These are phyloP conservation scores for Elsinoe australis DNA, from an alignment of 2,329 filamentous ascomycete genomes.

Conservation along the genomic window DNA sequence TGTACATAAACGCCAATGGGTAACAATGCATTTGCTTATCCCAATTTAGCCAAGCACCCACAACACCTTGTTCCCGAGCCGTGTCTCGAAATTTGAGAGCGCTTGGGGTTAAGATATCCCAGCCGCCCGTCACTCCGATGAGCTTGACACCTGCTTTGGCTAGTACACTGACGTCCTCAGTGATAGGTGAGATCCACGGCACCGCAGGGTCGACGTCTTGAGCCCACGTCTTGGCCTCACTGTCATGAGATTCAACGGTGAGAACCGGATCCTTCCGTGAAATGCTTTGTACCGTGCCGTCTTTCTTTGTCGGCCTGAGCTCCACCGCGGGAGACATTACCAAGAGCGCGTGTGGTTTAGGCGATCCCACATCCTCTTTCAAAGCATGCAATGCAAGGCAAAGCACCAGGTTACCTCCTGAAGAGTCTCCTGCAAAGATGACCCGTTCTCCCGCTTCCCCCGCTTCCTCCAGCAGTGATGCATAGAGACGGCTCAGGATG, in stretches of 20 bases:
- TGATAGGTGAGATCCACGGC: conserved; percentile 43
- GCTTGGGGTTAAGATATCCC: conserved; percentile 49
- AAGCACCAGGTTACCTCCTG: conserved; percentile 48
- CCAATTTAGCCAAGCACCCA: conserved; percentile 52
- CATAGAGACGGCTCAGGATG: conserved; percentile 41
- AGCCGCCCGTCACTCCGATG: conserved; percentile 46
- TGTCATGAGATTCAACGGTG: conserved; percentile 35
- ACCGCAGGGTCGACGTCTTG: conserved; percentile 38
- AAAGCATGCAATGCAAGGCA: conserved; percentile 35
- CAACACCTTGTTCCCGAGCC: conserved; percentile 37
- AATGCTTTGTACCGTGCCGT: not conserved
- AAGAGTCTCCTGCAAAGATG: conserved; percentile 48
- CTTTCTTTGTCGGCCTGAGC: conserved; percentile 32
- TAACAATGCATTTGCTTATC: conserved; percentile 56
- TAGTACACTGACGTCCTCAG: conserved; percentile 36
- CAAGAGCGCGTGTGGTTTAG: conserved; percentile 34
- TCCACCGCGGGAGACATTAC: conserved; percentile 45
- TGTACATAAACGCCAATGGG: conserved; percentile 44
- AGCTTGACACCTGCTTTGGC: conserved; percentile 39
- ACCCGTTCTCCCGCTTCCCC: conserved; percentile 36
- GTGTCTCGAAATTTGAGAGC: conserved; percentile 43
- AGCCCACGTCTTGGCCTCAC: conserved; percentile 38
- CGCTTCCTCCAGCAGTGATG: conserved; percentile 35
- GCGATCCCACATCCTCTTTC: conserved; percentile 24
- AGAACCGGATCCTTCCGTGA: conserved; percentile 42